phyloP scores from a whole-genome alignment of 345 rosid genomes.

The Erodium maritimum region DNA sequence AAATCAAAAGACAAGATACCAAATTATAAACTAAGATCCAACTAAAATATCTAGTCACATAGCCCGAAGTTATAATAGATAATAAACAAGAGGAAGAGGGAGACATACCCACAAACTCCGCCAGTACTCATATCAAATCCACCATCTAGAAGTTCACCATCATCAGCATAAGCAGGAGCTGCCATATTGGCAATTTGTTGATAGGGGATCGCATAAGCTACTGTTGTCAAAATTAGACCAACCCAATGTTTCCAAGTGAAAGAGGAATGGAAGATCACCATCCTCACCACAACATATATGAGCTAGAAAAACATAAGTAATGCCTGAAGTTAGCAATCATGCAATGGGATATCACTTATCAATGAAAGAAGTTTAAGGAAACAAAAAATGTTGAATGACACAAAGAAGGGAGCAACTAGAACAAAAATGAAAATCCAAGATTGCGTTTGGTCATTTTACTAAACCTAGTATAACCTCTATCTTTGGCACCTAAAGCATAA shows the following conservation, averaged over 20 bases:
- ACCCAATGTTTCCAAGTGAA: conserved; percentile 76
- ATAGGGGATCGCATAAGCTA: conserved; percentile 59
- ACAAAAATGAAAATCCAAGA: neutral
- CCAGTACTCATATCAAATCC: conserved; percentile 81
- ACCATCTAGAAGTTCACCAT: conserved; percentile 83
- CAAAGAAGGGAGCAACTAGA: neutral
- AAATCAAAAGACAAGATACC: neutral
- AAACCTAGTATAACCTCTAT: too few species aligned
- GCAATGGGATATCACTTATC: neutral
- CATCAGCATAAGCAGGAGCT: conserved; percentile 44
- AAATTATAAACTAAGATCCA: neutral
- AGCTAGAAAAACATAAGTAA: conserved; percentile 29
- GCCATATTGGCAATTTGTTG: conserved; percentile 70
- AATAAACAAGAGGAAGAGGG: neutral
- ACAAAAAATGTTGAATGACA: too few species aligned
- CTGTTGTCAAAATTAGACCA: conserved; percentile 56
- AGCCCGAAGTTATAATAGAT: neutral
- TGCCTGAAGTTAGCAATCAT: conserved; percentile 2
- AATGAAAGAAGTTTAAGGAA: neutral
- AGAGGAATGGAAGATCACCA: conserved; percentile 47
- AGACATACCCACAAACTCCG: conserved; percentile 77
- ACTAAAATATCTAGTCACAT: neutral
- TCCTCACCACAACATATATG: conserved; percentile 53
- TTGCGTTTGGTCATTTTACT: neutral
- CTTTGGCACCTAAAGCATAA: neutral